Conservation (phyloP, 148 eudicot genomes). For the Dianthus caryophyllus region DNA sequence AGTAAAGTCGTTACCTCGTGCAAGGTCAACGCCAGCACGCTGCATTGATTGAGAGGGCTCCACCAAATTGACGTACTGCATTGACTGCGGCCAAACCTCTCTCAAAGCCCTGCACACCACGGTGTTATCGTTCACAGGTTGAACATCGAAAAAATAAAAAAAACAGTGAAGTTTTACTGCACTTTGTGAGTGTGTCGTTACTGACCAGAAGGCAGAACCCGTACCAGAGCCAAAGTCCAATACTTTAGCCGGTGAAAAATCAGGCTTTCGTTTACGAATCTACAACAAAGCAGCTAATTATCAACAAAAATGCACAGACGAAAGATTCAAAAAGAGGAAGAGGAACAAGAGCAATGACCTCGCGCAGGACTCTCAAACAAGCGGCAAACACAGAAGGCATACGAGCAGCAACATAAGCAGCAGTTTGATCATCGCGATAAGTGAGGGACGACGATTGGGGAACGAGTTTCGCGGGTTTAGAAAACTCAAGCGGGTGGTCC, state of each 20-base stretch:
- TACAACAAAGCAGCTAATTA: not conserved
- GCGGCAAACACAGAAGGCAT: slow-evolving; percentile 93
- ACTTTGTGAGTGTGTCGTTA: too few relatives aligned
- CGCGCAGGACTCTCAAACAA: slow-evolving; percentile 62
- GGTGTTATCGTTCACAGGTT: not conserved
- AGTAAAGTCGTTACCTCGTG: slow-evolving; percentile 50
- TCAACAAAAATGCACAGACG: not conserved
- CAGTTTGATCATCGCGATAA: slow-evolving; percentile 61
- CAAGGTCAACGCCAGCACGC: slow-evolving; percentile 76
- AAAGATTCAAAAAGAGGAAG: too few relatives aligned
- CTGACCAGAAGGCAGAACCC: slow-evolving; percentile 95
- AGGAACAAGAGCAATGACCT: slow-evolving; percentile 33
- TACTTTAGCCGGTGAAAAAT: slow-evolving; percentile 64
- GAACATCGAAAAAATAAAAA: too few relatives aligned
- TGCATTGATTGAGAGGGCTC: slow-evolving; percentile 94
- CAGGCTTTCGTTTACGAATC: slow-evolving; percentile 59
- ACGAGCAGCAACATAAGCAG: slow-evolving; percentile 79
- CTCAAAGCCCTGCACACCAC: slow-evolving; percentile 55
- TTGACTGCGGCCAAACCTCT: slow-evolving; percentile 65
- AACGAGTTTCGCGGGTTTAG: slow-evolving; percentile 41
- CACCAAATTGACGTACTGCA: slow-evolving; percentile 53
- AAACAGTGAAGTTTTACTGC: not conserved
- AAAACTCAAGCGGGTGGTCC: slow-evolving; percentile 60
- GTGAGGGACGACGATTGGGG: slow-evolving; percentile 18
- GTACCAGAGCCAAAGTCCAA: slow-evolving; percentile 97